These are phyloP conservation scores for Moesziomyces antarcticus DNA, from an alignment of 1,284 basidiomycete genomes.

Conservation along the genomic window DNA sequence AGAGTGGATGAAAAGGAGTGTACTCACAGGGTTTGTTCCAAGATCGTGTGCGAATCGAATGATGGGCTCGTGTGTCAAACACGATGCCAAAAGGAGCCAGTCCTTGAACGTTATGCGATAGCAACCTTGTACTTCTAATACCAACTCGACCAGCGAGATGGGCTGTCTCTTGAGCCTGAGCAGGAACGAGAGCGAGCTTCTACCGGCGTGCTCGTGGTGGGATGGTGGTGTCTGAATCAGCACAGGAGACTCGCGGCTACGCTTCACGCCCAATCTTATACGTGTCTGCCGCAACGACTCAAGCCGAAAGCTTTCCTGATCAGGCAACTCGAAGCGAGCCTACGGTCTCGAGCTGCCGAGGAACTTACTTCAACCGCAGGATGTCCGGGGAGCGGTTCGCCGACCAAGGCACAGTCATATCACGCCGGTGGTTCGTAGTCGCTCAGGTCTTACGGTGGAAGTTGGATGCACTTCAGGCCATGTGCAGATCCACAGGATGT, in stretches of 20 bases:
- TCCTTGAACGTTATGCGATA: not conserved
- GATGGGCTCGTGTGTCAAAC: constrained; percentile 5
- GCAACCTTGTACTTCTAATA: not conserved
- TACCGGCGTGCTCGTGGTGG: not conserved
- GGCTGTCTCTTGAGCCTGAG: not conserved
- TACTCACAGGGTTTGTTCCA: constrained; percentile 26
- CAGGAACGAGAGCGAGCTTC: not conserved
- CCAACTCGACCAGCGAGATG: constrained; percentile 29
- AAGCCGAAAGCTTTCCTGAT: not conserved
- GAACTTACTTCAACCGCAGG: constrained; percentile 25
- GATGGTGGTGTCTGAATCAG: not conserved
- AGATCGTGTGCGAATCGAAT: not conserved
- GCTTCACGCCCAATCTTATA: constrained; percentile 4
- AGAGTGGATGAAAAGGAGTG: not conserved
- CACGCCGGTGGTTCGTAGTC: no score
- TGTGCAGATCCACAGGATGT: not conserved
- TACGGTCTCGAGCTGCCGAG: not conserved
- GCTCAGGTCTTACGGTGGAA: not conserved
- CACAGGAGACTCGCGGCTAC: not conserved
- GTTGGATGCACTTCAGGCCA: not conserved
- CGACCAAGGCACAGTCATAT: not conserved
- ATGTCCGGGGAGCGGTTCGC: not conserved
- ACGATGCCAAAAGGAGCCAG: constrained; percentile 7
- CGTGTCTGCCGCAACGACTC: constrained; percentile 1
- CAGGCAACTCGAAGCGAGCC: not conserved